Evolutionary conservation across 257 asterid genomes (phyloP), one percentile per base, ranked within the genome.

Genomic region (Ophiorrhiza pumila): DNA sequence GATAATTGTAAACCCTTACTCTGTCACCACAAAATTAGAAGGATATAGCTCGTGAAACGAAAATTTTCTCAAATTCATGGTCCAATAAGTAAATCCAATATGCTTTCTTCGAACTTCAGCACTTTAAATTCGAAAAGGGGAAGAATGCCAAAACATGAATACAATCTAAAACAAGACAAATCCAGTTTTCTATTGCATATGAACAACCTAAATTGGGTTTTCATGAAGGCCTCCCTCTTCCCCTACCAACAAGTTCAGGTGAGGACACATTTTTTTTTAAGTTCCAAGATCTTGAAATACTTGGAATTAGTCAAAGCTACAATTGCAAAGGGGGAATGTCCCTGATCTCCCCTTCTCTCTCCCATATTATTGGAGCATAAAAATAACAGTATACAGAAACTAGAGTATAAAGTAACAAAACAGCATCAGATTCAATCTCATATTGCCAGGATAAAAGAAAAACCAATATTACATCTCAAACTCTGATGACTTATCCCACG

Each of bases 1-100:
- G 91, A 81, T 94, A 91, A 65, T 90, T 88, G 75, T 80, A 92
- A 49, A 94, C 73, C 85, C 99, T 85, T 77, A 94, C 84, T 70
- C 99, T 85, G 83, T 71, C 42, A 66, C 45, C 45, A 31, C 3
- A 75, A 34, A 63, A 58, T 34, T 20, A 71, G 45, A 41, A 17
- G 10, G 29, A 20, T 41, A 53, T 43, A 8, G 18, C 46, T 34
- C 18, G 20, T 17, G 29, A 35, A 18, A 20, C 14, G 49, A 20
- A 63, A 63, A 63, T 13, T 20, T 35, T n/a, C 46, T 29, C 46
- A 49, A 49, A 47, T 29, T 65, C 37, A 18, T 12, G 35, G 42
- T 32, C 43, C 32, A 43, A 60, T 32, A 60, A 14, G 11, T 60
- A 60, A 14, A 31, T 14, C 43, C 17, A 11, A 15, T 17, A 34